Conservation (phyloP, 1,284 basidiomycete genomes). For the Trichosporon faecale region DNA sequence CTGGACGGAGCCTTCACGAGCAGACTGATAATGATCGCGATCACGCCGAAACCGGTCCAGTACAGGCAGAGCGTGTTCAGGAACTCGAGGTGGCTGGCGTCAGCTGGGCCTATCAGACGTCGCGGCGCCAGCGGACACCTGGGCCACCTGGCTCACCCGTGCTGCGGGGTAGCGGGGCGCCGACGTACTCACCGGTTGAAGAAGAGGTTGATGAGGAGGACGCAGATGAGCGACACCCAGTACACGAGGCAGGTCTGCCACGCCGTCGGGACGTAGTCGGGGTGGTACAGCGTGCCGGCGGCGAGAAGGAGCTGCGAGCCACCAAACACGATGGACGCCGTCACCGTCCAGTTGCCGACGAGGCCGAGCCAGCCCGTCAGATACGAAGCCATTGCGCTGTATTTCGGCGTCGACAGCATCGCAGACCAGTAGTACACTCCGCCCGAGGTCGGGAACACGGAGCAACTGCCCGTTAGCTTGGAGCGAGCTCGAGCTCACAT, state of each 20-base stretch:
- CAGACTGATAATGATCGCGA: constrained; percentile 53
- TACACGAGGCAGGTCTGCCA: constrained; percentile 54
- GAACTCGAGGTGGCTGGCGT: constrained; percentile 40
- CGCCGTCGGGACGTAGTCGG: constrained; percentile 49
- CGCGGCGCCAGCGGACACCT: background rate
- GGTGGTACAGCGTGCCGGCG: constrained; percentile 53
- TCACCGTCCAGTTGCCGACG: constrained; percentile 56
- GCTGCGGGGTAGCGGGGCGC: background rate
- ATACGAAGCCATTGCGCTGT: constrained; percentile 52
- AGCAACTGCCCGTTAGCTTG: constrained; percentile 39
- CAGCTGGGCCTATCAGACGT: background rate
- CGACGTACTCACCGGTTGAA: constrained; percentile 40
- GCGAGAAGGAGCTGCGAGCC: constrained; percentile 55
- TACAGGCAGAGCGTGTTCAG: constrained; percentile 52
- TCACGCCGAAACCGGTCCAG: constrained; percentile 52
- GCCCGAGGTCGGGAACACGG: constrained; percentile 54
- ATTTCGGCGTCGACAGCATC: constrained; percentile 52
- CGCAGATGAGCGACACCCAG: constrained; percentile 52
- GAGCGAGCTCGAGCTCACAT: constrained; percentile 35
- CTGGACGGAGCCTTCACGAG: constrained; percentile 51
- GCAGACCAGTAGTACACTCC: constrained; percentile 56
- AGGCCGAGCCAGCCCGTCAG: constrained; percentile 55
- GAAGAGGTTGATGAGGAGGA: constrained; percentile 51
- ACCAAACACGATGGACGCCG: constrained; percentile 55
- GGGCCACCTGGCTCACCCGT: constrained; percentile 10